Evolutionary conservation across 2,329 filamentous ascomycete species (phyloP).

Genomic region (Rutstroemia sydowiana): DNA sequence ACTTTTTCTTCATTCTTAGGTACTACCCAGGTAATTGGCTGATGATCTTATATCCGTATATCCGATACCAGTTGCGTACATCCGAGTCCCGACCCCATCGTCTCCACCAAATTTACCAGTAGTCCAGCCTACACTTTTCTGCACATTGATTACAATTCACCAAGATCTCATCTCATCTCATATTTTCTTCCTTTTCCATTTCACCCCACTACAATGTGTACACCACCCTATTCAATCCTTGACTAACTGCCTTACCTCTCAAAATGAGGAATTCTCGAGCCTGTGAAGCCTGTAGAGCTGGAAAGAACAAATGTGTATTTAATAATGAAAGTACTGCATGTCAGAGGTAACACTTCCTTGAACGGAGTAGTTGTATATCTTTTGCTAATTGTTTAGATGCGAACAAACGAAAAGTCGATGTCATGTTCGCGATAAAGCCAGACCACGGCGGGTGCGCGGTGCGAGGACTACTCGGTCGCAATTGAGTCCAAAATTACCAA

Average conservation of each 20-base stretch:
- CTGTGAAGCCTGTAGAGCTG: slow-evolving; percentile 27
- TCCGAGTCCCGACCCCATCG: not conserved
- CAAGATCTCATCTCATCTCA: no score
- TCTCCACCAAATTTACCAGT: not conserved
- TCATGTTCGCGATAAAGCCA: slow-evolving; percentile 25
- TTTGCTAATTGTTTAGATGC: slow-evolving; percentile 17
- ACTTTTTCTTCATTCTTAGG: no score
- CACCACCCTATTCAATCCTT: not conserved
- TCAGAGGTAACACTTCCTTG: slow-evolving; percentile 17
- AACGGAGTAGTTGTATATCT: no score
- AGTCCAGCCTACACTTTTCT: not conserved
- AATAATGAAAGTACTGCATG: slow-evolving; percentile 16
- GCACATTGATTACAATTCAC: not conserved
- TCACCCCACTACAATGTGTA: not conserved
- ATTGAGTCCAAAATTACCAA: not conserved
- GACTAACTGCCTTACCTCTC: no score
- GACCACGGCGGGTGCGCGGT: slow-evolving; percentile 22
- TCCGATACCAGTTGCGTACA: not conserved
- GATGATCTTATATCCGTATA: slow-evolving; percentile 1
- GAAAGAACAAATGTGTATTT: slow-evolving; percentile 26
- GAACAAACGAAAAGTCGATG: slow-evolving; percentile 21
- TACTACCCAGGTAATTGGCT: no score
- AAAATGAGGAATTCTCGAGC: slow-evolving; percentile 25
- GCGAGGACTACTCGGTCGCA: slow-evolving; percentile 1
- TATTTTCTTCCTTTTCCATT: not conserved